Base-by-base conservation (phyloP, 2,329 filamentous ascomycete genomes). In the Pseudopyricularia cyperi region DNA sequence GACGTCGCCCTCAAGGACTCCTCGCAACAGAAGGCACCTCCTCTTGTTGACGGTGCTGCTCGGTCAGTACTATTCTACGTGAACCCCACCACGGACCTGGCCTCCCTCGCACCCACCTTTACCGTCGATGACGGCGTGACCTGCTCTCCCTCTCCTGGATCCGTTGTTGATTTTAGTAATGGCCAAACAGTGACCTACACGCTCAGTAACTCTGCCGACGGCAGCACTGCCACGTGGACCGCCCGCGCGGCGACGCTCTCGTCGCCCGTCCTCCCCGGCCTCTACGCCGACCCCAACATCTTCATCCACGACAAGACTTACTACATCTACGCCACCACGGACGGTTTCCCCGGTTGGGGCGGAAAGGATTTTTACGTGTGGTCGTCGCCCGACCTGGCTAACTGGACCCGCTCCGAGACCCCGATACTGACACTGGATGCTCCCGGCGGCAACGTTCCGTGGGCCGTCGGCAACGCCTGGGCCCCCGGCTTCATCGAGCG, bases 381-480 rank as follows among this genome's bases (percentile, higher is more conserved):
- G 72, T 70, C 69, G 52, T 73, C 71, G 0, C 55, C 57, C 3
- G 64, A 75, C 52, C 64, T 75, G 1, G 64, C 66, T 1, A 56
- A 60, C 17, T 75, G 72, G 72, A 67, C 63, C 2, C 65, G 68
- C 24, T 62, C 65, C 3, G 58, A 63, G 0, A 50, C 68, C 14
- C 70, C 72, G 0, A 67, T 75, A 56, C 65, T 75, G 19, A 67
- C 64, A 0, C 66, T 75, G 2, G 66, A 74, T 42, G 71, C 71
- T n/a, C 62, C 65, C 0, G 62, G 59, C 24, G 71, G 71, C 11
- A 73, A 82, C 53, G 72, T 85, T 1, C 79, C 79, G 2, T 85
- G 82, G 82, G 79, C 79, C 0, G 74, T 70, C 1, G 82, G 82
- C 54, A 82, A 83, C 57, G 74, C 82, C 3, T 85, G 82, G 81